Base-by-base conservation (phyloP, 345 rosid genomes). In the Eucalyptus victrix region DNA sequence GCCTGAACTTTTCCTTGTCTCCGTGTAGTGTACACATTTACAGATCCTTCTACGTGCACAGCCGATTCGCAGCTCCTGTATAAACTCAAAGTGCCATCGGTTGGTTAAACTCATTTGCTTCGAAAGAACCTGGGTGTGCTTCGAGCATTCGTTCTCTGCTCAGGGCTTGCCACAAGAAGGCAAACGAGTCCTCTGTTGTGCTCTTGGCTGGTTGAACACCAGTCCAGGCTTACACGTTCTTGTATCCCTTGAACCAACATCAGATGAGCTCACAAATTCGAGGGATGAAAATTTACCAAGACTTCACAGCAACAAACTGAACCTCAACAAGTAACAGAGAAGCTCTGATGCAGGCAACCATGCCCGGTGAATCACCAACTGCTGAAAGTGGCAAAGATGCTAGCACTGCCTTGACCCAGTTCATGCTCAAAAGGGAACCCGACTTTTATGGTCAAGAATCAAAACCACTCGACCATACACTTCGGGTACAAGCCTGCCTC, bases 391-490 rank as follows among this genome's bases (percentile, higher is more conserved):
- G 83, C 47, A 76, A 21, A 76, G 83, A 76, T 76, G 47, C 5
- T 11, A 7, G 47, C 83, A 76, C 17, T 21, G 9, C 83, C 16
- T 76, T 76, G 83, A 40, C 16, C 83, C 47, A 1, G 17, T 6
- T 40, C 83, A 40, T 23, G 24, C 83, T 76, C 47, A 6, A 76
- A 69, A 34, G 44, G 81, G 81, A 9, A 72, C 44, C 80, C 2
- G 13, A 72, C 4, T 72, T 21, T 37, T 86, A 11, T 13, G 34
- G 21, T 37, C 58, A 10, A 40, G 23, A 80, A 49, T 94, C 93
- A 97, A 90, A 98, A 98, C 99, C 99, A 98, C 92, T 98, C 99
- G 9, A 93, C 91, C 94, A 90, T 91, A 90, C 99, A 98, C 90
- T 95, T 95, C 0, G 99, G 99, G 87, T 97, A 96, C 86, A 94